phyloP scores from a whole-genome alignment of 768 basidiomycete species.

The Coprinopsis marcescibilis region DNA sequence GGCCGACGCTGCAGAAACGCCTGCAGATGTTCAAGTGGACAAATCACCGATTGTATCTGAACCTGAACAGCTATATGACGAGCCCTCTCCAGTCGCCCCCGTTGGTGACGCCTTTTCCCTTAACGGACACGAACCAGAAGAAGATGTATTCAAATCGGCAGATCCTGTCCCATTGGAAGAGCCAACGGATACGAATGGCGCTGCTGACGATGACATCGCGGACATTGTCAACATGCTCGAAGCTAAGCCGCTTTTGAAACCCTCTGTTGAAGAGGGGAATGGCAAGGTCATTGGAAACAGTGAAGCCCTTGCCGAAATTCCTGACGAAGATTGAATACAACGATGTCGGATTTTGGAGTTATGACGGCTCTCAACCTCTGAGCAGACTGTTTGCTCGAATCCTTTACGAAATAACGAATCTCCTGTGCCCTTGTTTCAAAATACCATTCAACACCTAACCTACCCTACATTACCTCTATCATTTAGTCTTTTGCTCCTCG shows the following conservation, averaged over 20 bases:
- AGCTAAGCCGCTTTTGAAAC: constrained; percentile 20
- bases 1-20: constrained; percentile 14
- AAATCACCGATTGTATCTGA: too few relatives aligned
- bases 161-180: neutral
- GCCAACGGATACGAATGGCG: neutral
- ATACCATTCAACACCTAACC: too few relatives aligned
- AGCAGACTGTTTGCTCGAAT: too few relatives aligned
- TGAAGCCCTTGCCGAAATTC: constrained; percentile 4
- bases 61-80: too few relatives aligned
- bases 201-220: constrained; percentile 43
- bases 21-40: too few relatives aligned
- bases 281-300: constrained; percentile 2
- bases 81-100: neutral
- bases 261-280: neutral
- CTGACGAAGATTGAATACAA: constrained; percentile 1
- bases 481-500: too few relatives aligned
- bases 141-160: constrained; percentile 4
- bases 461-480: too few relatives aligned
- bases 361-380: too few relatives aligned
- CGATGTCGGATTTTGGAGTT: too few relatives aligned
- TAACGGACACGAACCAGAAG: constrained; percentile 1
- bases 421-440: too few relatives aligned
- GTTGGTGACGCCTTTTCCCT: constrained; percentile 3
- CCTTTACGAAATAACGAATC: too few relatives aligned
- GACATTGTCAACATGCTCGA: constrained; percentile 67